phyloP scores from a whole-genome alignment of 2,329 filamentous ascomycete genomes.

The Colletotrichum sp. region DNA sequence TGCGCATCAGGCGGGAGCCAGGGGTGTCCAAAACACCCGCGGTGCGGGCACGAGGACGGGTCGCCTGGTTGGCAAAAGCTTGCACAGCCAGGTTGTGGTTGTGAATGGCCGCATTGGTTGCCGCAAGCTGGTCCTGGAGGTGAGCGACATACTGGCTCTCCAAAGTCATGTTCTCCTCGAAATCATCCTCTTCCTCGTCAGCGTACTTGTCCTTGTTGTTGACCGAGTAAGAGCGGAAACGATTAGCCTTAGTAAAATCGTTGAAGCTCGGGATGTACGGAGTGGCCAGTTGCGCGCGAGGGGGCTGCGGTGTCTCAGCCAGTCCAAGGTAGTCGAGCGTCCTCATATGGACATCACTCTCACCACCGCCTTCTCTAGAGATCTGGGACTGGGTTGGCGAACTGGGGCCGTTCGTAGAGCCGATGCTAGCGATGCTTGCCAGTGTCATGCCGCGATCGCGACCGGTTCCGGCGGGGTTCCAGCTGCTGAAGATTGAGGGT shows the following conservation, averaged over 20 bases:
- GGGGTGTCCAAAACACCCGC: slow-evolving; percentile 89
- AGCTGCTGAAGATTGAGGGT: slow-evolving; percentile 82
- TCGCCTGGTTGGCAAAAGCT: slow-evolving; percentile 87
- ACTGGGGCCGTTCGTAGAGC: slow-evolving; percentile 81
- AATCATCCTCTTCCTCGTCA: slow-evolving; percentile 83
- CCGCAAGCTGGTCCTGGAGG: slow-evolving; percentile 66
- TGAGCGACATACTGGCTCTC: slow-evolving; percentile 66
- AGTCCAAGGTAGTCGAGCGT: slow-evolving; percentile 96
- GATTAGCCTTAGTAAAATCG: slow-evolving; percentile 79
- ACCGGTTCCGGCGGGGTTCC: slow-evolving; percentile 69
- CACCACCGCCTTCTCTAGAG: slow-evolving; percentile 82
- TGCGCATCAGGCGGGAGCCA: slow-evolving; percentile 67
- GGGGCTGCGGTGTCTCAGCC: slow-evolving; percentile 88
- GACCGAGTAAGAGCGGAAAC: slow-evolving; percentile 96
- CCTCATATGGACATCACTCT: slow-evolving; percentile 86
- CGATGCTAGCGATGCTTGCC: slow-evolving; percentile 81
- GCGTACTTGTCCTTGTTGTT: slow-evolving; percentile 98
- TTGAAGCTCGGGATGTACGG: slow-evolving; percentile 75
- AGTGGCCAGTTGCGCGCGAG: slow-evolving; percentile 74
- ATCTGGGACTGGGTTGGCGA: slow-evolving; percentile 88
- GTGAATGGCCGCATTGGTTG: slow-evolving; percentile 75
- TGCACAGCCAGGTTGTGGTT: slow-evolving; percentile 94
- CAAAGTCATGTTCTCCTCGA: slow-evolving; percentile 59
- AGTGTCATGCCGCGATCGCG: slow-evolving; percentile 88
- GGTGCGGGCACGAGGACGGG: slow-evolving; percentile 85